A percentile compares a stretch with the other conserved stretches of the same genome.
Evolutionary conservation across 2,329 filamentous ascomycete genomes (phyloP).

Genomic region (Fusarium foetens): DNA sequence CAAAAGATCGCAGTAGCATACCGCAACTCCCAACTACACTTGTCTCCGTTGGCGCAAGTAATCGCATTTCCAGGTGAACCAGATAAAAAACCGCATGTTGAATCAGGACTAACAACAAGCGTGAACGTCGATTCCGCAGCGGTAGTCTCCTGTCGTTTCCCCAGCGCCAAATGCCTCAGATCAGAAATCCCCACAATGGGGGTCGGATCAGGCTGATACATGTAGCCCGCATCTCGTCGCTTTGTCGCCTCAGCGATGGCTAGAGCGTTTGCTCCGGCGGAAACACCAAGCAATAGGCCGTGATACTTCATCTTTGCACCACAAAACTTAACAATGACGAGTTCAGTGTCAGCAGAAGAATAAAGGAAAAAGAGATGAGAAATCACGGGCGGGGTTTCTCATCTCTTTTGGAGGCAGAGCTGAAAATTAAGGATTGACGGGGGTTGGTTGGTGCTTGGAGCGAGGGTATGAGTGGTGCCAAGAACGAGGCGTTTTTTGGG

Average conservation of each 20-base stretch:
- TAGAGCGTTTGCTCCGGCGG: not conserved
- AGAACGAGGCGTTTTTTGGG: constrained; percentile 7
- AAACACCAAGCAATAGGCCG: not conserved
- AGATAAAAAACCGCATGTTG: constrained; percentile 28
- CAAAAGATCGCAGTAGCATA: constrained; percentile 7
- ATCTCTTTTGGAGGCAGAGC: constrained; percentile 7
- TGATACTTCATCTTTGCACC: constrained; percentile 1
- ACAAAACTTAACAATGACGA: not conserved
- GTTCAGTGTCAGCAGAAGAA: not conserved
- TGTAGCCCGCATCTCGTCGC: constrained; percentile 5
- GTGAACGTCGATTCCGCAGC: not conserved
- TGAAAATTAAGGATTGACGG: not conserved
- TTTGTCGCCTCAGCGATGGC: constrained; percentile 18
- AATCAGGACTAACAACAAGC: constrained; percentile 11
- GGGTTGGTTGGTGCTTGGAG: not conserved
- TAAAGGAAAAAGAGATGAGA: not conserved
- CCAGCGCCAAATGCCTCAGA: constrained; percentile 7
- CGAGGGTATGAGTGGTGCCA: constrained; percentile 19
- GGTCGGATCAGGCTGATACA: constrained; percentile 15
- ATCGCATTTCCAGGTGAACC: constrained; percentile 29
- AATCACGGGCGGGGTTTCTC: constrained; percentile 9
- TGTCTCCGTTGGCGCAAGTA: constrained; percentile 11
- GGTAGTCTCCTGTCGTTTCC: constrained; percentile 6
- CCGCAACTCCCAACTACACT: constrained; percentile 19
- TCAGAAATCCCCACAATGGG: not conserved